Evolutionary conservation across 2,329 filamentous ascomycete species (phyloP), one percentile per base, ranked within the genome.

Genomic region (Polychaeton citri): DNA sequence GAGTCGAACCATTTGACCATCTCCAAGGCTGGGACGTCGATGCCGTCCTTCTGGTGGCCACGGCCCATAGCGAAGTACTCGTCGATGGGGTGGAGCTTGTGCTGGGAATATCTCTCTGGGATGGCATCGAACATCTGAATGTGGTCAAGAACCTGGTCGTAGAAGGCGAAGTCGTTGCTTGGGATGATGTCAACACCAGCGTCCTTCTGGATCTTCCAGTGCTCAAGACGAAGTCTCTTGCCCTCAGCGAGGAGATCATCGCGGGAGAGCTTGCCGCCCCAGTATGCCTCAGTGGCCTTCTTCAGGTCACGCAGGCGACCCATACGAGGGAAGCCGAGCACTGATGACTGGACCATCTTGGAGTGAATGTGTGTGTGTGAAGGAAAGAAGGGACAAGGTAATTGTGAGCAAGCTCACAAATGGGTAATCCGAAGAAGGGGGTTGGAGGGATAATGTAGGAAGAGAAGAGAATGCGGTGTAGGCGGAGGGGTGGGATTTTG

Each of bases 1-100:
- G 86, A 94, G 75, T 98, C 90, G 62, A 98, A 98, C 90, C 90
- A 98, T 76, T 98, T 98, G 57, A 98, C 90, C 90, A 98, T 98
- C 76, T 98, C 90, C 34, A 53, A 43, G n/a, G 43, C 60, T 53
- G 88, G 85, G 49, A 96, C 90, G 65, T 98, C 90, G 53, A 96
- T 74, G 64, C 83, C 76, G 59, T 79, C 76, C 78, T 85, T 92
- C 71, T 98, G 90, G 70, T 92, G 87, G 61, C 90, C 90, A 79
- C 90, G 84, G 59, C 90, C 90, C 85, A 98, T 94, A 66, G 90
- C 90, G 60, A 98, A 98, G 79, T 95, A 96, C 71, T 93, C 80
- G 69, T 98, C 90, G 62, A 98, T 71, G 48, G 75, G 66, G 65
- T 88, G 70, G 49, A 98, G 84, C 54, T 79, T 80, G 69, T 90